Evolutionary conservation across 345 rosid species (phyloP), one percentile per base, ranked within the genome.

Genomic region (Hibiscus mutabilis): DNA sequence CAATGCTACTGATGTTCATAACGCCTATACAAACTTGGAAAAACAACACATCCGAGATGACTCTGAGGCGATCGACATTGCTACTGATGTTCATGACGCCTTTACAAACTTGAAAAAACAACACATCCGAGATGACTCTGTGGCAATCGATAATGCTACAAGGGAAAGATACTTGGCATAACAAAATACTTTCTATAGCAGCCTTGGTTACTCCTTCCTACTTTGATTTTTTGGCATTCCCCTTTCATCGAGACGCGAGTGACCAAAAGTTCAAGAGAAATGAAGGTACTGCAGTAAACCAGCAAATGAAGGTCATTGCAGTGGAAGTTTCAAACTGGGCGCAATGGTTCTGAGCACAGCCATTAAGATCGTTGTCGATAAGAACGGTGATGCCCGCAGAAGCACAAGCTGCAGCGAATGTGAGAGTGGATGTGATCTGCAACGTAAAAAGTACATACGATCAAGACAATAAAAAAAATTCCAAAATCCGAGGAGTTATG

Each of bases 311-410:
- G 60, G 96, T 91, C 96, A 87, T 85, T 21, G 87, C 87, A 0
- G 92, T 90, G 15, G 96, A 86, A 44, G 88, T 82, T 86, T 90
- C 89, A 62, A 90, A 90, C 77, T 86, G 89, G 14, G 73, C 25
- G 14, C 92, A 90, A 67, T 90, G 92, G 73, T 90, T 87, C 18
- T 59, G 35, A 0, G 77, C 56, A 76, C 96, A 90, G 77, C 67
- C 79, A 31, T 37, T 60, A 16, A 90, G 86, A 81, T 90, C 92
- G 53, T 90, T 90, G 86, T 87, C 87, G 6, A 87, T 90, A 37
- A 90, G 96, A 65, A 90, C 92, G 18, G 96, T 90, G 69, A 90
- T 90, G 68, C 92, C 96, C 0, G 96, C 91, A 22, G 96, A 84
- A 16, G 92, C 91, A 75, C 92, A 90, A 49, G 96, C 96, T 40